Evolutionary conservation across 495 filamentous ascomycete genomes (phyloP), one percentile per base, ranked within the genome.

Genomic region (Trichoderma parareesei): DNA sequence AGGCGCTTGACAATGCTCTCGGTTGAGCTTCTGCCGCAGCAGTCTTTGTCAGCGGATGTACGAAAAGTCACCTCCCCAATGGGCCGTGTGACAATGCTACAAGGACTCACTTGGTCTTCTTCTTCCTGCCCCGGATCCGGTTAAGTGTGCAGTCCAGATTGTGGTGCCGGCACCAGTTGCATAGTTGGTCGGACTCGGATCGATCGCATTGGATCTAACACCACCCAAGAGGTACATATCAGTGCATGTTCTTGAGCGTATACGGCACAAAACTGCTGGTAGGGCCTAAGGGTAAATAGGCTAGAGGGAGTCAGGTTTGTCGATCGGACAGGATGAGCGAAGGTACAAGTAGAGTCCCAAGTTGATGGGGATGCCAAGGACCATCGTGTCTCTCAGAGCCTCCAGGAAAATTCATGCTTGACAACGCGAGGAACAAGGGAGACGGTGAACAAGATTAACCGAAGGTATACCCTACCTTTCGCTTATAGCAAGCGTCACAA

Each of bases 111-210:
- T 57, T 57, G 11, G 65, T 62, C 62, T 79, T 79, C 27, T 75
- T 70, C 68, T 72, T 77, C 44, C 75, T 69, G 53, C 71, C 72
- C 38, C 74, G 70, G 1, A 73, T 70, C 37, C 79, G 71, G 57
- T 76, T 72, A 65, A 80, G 82, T 1, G 80, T 82, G 69, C 81
- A 84, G 14, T 75, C 67, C 4, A 78, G 73, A 61, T 77, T 71
- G 66, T 84, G 81, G 67, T 83, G 79, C 62, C 73, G 75, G 64
- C 81, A 84, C 81, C 81, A 84, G 69, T 84, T 79, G 72, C 81
- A 84, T 61, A 74, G 63, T 4, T 70, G 63, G 16, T 43, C 65
- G 4, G 75, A 75, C 3, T 71, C 48, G 8, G 71, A 76, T 11
- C 71, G 73, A 65, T 84, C 81, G 64, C 81, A 84, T 77, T 81